These are phyloP conservation scores for Begonia loranthoides DNA, from an alignment of 306 rosid genomes.

Conservation along the genomic window DNA sequence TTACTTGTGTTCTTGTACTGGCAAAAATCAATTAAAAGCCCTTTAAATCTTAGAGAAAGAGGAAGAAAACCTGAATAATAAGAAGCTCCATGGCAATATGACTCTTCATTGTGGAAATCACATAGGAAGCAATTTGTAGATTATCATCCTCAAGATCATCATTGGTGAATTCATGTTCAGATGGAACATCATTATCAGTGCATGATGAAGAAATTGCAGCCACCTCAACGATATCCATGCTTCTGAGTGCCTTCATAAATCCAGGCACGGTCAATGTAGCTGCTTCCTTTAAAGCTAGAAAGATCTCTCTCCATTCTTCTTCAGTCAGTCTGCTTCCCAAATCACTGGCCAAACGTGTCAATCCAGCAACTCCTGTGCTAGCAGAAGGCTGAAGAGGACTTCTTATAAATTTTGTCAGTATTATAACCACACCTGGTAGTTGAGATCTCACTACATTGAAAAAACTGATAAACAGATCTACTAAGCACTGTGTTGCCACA, in stretches of 20 bases:
- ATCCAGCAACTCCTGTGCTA: conserved; percentile 76
- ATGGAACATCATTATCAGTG: conserved; percentile 36
- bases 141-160: conserved; percentile 78
- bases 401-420: conserved; percentile 60
- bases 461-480: conserved; percentile 63
- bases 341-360: conserved; percentile 63
- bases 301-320: conserved; percentile 72
- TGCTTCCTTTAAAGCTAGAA: conserved; percentile 65
- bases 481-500: conserved; percentile 73
- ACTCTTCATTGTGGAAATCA: conserved; percentile 68
- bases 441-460: conserved; percentile 63
- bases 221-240: conserved; percentile 44
- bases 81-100: conserved; percentile 90
- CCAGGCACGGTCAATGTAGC: conserved; percentile 69
- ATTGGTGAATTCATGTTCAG: conserved; percentile 55
- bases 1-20: too few relatives aligned
- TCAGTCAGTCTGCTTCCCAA: conserved; percentile 63
- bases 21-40: too few relatives aligned
- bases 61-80: conserved; percentile 55
- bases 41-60: conserved; percentile 1
- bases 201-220: conserved; percentile 32
- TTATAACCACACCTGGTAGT: conserved; percentile 59
- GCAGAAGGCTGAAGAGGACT: conserved; percentile 89
- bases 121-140: conserved; percentile 71
- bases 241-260: conserved; percentile 66